Base-by-base conservation (phyloP, 352 stramenopile species). In the Ophiocytium majus region DNA sequence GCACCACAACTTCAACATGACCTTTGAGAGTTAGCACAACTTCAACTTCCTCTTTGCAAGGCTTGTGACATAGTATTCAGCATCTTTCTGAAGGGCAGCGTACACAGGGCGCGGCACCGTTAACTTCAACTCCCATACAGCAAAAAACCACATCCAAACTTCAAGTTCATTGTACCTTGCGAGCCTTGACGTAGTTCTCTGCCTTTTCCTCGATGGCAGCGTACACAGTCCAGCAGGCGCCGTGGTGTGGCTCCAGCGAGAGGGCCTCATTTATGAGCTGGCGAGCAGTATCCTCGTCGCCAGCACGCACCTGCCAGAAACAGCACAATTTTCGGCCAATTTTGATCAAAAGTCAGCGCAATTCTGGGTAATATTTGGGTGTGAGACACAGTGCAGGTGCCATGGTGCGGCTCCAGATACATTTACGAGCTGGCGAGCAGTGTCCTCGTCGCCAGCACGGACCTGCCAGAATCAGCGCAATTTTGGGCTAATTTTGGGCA, bases 211-310 rank as follows among this genome's bases (percentile, higher is more conserved):
- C 86, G 0, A 89, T 85, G 32, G 83, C 79, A 19, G 76, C 83
- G 78, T 89, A 89, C 10, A 89, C 84, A n/a, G 83, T 89, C 86
- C 86, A 89, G 17, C 86, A 88, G 33, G 86, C 86, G 19, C 86
- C 86, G 63, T 89, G 86, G 31, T 86, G 74, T 10, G 86, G 80
- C 71, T 89, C 86, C n/a, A 79, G 31, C 82, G 37, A 10, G 9
- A 89, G 64, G 0, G 79, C 86, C 34, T 89, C 86, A 14, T 84
- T 63, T 9, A 89, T 85, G n/a, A 89, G 75, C 78, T 83, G 28
- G 28, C 81, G 36, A 0, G 83, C 86, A n/a, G 75, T 71, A 74
- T 86, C 74, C n/a, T 23, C 28, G 32, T 86, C 75, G 9, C 32
- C 50, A n/a, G 33, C n/a, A 14, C 75, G 66, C 33, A 89, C 37